Evolutionary conservation across 164 flowering plant genomes (phyloP), one percentile per base, ranked within the genome.

Genomic region (Macadamia tetraphylla): DNA sequence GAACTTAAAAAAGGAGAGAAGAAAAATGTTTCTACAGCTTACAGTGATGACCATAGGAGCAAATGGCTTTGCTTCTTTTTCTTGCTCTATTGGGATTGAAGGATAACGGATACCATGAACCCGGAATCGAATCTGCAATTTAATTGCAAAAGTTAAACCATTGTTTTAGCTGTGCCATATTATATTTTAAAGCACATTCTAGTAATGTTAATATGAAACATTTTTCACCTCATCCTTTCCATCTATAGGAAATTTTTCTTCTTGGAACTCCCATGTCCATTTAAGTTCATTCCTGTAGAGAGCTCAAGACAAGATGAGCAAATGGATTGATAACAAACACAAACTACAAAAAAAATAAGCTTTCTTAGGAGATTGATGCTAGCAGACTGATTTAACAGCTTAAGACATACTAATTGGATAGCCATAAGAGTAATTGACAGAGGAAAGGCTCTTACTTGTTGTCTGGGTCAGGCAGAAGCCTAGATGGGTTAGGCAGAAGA

Each of bases 31-130:
- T 35, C 40, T 35, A 35, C 40, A 35, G 40, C 95, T 82, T 80
- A 93, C 98, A 46, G 84, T 89, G 31, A 93, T 75, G 78, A 81
- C 82, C 98, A 91, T 93, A 9, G 97, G 96, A 35, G 98, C 88
- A 83, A 93, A 88, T 66, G 95, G 91, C 71, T 89, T 87, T 44
- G 89, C 75, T 31, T 82, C 82, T 71, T 78, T 80, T 46, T 82
- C 82, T 77, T 76, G 85, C 71, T 90, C 94, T 69, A 87, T 18
- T 60, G 96, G 94, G 65, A 86, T 78, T 56, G 92, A 68, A 67
- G 94, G 96, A 77, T 85, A 91, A 13, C 29, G 79, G 15, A 93
- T 73, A 72, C 69, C 79, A 8, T 79, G 75, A 35, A 93, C 92
- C 67, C 78, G 82, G 73, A 93, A 89, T 40, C 79, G 83, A 60